Base-by-base conservation (phyloP, 2,329 filamentous ascomycete species). In the Hypoxylon sp. region DNA sequence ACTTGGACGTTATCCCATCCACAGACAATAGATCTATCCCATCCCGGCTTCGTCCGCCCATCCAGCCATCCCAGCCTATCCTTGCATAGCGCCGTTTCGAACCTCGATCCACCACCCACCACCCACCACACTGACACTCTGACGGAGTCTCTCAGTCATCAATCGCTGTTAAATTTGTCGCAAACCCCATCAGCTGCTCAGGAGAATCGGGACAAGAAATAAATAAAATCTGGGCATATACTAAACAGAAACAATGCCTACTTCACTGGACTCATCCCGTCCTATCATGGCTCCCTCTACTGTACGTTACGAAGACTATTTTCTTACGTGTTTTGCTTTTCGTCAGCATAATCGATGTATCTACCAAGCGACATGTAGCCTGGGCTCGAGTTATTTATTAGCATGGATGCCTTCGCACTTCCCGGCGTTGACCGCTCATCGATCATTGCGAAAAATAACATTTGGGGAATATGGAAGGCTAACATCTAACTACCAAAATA, bases 201-300 rank as follows among this genome's bases (percentile, higher is more conserved):
- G 14, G 25, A 45, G 41, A 55, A 46, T 13, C 13, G n/a, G 19
- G 25, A 53, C 11, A 61, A 50, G 43, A 59, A 51, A 45, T 30
- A 65, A 61, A 52, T 52, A 30, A 57, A 56, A 36, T 14, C 41
- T 11, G 36, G 19, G 38, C 49, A 45, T 55, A 36, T 41, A 23
- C 41, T 13, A 58, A 45, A 19, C 45, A 64, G 45, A 41, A 23
- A 73, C 59, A 55, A 89, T 89, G 87, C 85, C 86, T 76, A 78
- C 82, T 67, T 89, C 87, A n/a, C 75, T 89, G 63, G 87, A 89
- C 61, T 89, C 87, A 48, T 82, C 85, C 59, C 86, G 86, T 76
- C 87, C 87, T 74, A 89, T 89, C 77, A 88, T 89, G 87, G 86
- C 86, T 65, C 84, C 86, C 51, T 89, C 87, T 57, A 65, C 61